These are phyloP conservation scores for Rhynchosporium agropyri DNA, from an alignment of 2,329 filamentous ascomycete genomes.

Conservation along the genomic window DNA sequence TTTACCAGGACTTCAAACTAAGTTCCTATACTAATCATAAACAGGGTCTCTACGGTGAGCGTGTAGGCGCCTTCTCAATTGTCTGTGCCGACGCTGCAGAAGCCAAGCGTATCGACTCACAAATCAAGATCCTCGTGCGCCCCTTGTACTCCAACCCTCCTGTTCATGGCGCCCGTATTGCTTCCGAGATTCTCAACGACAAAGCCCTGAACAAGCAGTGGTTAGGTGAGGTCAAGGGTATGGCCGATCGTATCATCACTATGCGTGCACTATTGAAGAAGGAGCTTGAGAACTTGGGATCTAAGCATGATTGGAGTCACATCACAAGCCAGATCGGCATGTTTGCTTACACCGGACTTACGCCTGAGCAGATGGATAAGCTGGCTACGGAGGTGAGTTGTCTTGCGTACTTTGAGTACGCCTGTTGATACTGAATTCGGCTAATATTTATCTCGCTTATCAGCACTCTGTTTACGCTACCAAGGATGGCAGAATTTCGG, in stretches of 20 bases:
- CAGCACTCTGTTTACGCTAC: constrained; percentile 95
- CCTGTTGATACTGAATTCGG: constrained; percentile 7
- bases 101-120: constrained; percentile 94
- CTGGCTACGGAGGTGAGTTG: constrained; percentile 77
- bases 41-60: constrained; percentile 95
- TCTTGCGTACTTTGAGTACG: constrained; percentile 35
- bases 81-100: constrained; percentile 83
- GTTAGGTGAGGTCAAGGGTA: constrained; percentile 94
- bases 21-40: constrained; percentile 28
- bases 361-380: constrained; percentile 84
- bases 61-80: constrained; percentile 94
- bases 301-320: constrained; percentile 97
- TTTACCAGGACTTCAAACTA: background rate
- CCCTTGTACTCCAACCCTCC: constrained; percentile 98
- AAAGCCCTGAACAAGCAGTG: constrained; percentile 86
- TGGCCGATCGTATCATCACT: constrained; percentile 98
- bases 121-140: constrained; percentile 97
- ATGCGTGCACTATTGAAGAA: constrained; percentile 95
- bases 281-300: constrained; percentile 92
- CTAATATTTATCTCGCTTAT: constrained; percentile 24
- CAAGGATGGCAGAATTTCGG: constrained; percentile 85
- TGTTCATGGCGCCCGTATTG: constrained; percentile 93
- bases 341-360: constrained; percentile 98
- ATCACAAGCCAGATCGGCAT: constrained; percentile 99
- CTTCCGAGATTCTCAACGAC: constrained; percentile 88